Base-by-base conservation (phyloP, 495 filamentous ascomycete genomes). In the Aspergillus bridgeri region DNA sequence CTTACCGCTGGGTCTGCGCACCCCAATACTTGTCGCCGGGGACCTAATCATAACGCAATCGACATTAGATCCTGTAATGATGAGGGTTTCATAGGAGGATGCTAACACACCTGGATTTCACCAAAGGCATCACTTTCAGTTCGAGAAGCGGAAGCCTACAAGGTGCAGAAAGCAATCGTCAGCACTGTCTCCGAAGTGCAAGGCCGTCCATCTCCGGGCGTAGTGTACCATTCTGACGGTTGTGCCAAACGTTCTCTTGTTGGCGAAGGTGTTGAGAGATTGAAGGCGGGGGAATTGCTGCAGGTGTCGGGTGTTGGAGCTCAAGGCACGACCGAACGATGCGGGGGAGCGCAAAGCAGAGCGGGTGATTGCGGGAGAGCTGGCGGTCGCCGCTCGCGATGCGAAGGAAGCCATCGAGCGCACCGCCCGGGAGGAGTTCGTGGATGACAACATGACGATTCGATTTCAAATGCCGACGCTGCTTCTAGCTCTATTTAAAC, bases 51-150 rank as follows among this genome's bases (percentile, higher is more conserved):
- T 56, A 33, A 52, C 49, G 21, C 23, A 48, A 46, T 75, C 56
- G 72, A 66, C 2, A 53, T 57, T 18, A n/a, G 60, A 51, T 54
- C 25, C n/a, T 25, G 23, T 23, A 29, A 48, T 22, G 20, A 27
- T 47, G 42, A 24, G n/a, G 13, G 2, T 2, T 49, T 17, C 20
- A 18, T 51, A 22, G 23, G 51, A 43, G 38, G 22, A n/a, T 19
- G 19, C 15, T 8, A 22, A 65, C 71, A 60, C 58, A 81, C 79
- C 77, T 86, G 75, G 71, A 98, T 86, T 74, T 96, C 93, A 70
- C 94, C 94, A 75, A 98, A 98, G 70, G 95, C 95, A 83, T 98
- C 94, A 68, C 81, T 91, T 78, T 98, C 94, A 65, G 86, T 89
- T 79, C 94, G 78, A 46, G 68, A 51, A 56, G 56, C 70, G 24